Evolutionary conservation across 345 rosid genomes (phyloP), one percentile per base, ranked within the genome.

Genomic region (Crucihimalaya himalaica): DNA sequence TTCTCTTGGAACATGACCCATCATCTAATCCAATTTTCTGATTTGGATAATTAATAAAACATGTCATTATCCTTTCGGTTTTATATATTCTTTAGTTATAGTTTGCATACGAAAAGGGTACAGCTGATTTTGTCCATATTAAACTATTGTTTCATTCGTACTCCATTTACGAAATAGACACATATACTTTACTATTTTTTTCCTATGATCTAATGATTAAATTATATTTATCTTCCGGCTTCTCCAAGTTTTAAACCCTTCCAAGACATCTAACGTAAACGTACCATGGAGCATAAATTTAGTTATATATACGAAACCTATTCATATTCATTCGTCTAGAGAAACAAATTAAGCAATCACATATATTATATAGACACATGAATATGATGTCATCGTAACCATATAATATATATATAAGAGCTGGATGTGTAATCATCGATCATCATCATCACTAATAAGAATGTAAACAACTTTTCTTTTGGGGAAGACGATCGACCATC

Each of bases 51-150:
- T 7, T 65, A 8, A 47, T 66, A 19, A 66, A n/a, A 20, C 51
- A 67, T 53, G 43, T 75, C 64, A 20, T 68, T 68, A n/a, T 42
- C 57, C 51, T 75, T 35, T 18, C 47, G 64, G 16, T 68, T 12
- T 76, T 61, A 7, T 12, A 69, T 61, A 7, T 19, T 32, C 11
- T 31, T 32, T 18, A 7, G n/a, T 53, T 27, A 40, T 75, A 52
- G 64, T 62, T 75, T 68, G 29, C 58, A 75, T 60, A 75, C 69
- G 31, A 52, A 60, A 68, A 61, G 69, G 42, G 50, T 62, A 62
- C 74, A 68, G 70, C 70, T 75, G 79, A 63, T 65, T 75, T 75
- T 75, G 74, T 68, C 79, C 58, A 58, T 75, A 75, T 75, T 53
- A 68, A 61, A 53, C 50, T 32, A 61, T 53, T 75, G 79, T 68